Conservation (phyloP, 129 eudicot genomes). For the Rutidosis leptorrhynchoides region DNA sequence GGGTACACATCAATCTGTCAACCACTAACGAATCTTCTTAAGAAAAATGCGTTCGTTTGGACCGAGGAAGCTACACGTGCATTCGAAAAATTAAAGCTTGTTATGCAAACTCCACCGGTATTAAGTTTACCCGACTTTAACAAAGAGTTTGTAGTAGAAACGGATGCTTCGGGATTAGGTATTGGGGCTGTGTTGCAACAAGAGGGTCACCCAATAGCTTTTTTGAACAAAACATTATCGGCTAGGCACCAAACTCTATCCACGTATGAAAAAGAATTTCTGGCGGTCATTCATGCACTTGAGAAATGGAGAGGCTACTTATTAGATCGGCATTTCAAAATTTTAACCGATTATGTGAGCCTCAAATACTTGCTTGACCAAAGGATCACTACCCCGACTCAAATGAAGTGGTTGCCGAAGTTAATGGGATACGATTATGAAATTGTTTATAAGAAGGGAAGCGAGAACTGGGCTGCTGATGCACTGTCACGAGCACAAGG, state of each 20-base stretch:
- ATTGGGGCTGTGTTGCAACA: not conserved
- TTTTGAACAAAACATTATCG: not conserved
- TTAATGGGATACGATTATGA: not conserved
- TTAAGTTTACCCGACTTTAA: slow-evolving; percentile 2
- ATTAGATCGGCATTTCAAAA: not conserved
- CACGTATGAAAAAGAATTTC: too few species aligned
- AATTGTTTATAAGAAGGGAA: not conserved
- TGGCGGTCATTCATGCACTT: not conserved
- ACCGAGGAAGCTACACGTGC: not conserved
- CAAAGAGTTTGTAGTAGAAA: too few species aligned
- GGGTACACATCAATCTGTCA: not conserved
- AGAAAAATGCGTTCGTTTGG: not conserved
- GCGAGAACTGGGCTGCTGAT: not conserved
- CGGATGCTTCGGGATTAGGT: not conserved
- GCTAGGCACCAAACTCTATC: too few species aligned
- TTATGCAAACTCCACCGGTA: not conserved
- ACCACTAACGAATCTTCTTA: not conserved
- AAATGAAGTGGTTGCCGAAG: not conserved
- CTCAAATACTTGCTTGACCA: not conserved
- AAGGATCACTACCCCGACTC: not conserved
- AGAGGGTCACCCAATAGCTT: not conserved
- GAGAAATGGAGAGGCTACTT: not conserved
- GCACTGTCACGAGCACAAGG: not conserved
- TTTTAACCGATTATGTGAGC: not conserved
- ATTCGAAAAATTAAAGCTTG: not conserved